Base-by-base conservation (phyloP, 306 rosid species). In the Ochetophila trinervis region DNA sequence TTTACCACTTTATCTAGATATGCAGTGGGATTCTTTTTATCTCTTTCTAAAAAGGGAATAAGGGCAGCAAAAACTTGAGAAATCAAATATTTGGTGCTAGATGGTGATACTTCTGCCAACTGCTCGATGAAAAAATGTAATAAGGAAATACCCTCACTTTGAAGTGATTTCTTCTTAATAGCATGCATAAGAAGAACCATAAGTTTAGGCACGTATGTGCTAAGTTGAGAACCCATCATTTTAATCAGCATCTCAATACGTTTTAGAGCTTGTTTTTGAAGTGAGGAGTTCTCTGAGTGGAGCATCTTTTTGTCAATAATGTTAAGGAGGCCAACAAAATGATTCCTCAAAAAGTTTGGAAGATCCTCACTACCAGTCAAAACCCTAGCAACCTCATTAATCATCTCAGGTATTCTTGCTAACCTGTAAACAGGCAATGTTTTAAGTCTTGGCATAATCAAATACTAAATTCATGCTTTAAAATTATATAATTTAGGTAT, bases 141-240 rank as follows among this genome's bases (percentile, higher is more conserved):
- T 45, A 93, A 85, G 40, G 86, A 69, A 71, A 93, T 89, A 77
- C 94, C 98, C 67, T 89, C 98, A 78, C 71, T 76, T 85, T 82
- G 87, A 60, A 86, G 86, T 53, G 62, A 55, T 61, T 93, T 88
- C 75, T 87, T 89, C 44, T 67, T 85, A 73, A 93, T 78, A 73
- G 95, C 93, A 81, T 86, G 91, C 96, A 89, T 86, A 60, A 89
- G 94, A 75, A 93, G 97, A 77, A 89, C 95, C 97, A 93, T 89
- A 63, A 87, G 60, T 74, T 89, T 89, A 18, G 98, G 97, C 79
- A 89, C 97, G 36, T 89, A 93, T 19, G 98, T 89, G 83, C 76
- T 69, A 70, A 84, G 93, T 52, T 93, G 91, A 63, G 86, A 70
- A 56, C 97, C 98, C 98, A 93, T 93, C 96, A 89, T 85, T 79